Conservation (phyloP, 2,329 filamentous ascomycete genomes). For the Aspergillus pseudotamarii region DNA sequence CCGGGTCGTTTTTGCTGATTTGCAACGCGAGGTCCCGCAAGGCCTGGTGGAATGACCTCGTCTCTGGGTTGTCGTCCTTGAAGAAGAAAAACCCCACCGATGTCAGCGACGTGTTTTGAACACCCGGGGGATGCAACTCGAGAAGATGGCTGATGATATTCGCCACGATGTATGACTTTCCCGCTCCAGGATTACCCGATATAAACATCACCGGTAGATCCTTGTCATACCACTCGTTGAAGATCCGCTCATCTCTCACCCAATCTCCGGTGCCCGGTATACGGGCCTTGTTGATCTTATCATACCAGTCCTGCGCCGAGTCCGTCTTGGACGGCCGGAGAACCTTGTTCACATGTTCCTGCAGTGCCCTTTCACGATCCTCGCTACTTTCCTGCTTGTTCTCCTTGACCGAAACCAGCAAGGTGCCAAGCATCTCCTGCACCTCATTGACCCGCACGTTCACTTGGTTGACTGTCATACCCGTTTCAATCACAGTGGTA, state of each 20-base stretch:
- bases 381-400: slow-evolving; percentile 2
- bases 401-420: slow-evolving; percentile 8
- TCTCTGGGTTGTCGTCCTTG: slow-evolving; percentile 51
- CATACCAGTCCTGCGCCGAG: slow-evolving; percentile 45
- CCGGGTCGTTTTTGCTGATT: slow-evolving; percentile 49
- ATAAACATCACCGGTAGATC: slow-evolving; percentile 50
- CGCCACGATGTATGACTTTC: slow-evolving; percentile 52
- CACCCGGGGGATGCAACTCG: slow-evolving; percentile 33
- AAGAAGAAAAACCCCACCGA: slow-evolving; percentile 55
- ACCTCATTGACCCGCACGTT: slow-evolving; percentile 12
- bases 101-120: slow-evolving; percentile 17
- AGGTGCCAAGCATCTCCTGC: slow-evolving; percentile 9
- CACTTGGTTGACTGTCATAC: slow-evolving; percentile 12
- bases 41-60: slow-evolving; percentile 49
- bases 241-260: slow-evolving; percentile 45
- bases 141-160: slow-evolving; percentile 46
- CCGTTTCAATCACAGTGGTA: slow-evolving; percentile 7
- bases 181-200: slow-evolving; percentile 49
- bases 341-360: slow-evolving; percentile 22
- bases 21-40: slow-evolving; percentile 53
- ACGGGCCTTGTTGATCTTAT: slow-evolving; percentile 44
- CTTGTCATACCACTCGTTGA: slow-evolving; percentile 44
- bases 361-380: background rate
- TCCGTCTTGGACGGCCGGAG: slow-evolving; percentile 46
- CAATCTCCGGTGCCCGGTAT: slow-evolving; percentile 51